Evolutionary conservation across 2,329 filamentous ascomycete species (phyloP).

Genomic region (Neonectria faginata): DNA sequence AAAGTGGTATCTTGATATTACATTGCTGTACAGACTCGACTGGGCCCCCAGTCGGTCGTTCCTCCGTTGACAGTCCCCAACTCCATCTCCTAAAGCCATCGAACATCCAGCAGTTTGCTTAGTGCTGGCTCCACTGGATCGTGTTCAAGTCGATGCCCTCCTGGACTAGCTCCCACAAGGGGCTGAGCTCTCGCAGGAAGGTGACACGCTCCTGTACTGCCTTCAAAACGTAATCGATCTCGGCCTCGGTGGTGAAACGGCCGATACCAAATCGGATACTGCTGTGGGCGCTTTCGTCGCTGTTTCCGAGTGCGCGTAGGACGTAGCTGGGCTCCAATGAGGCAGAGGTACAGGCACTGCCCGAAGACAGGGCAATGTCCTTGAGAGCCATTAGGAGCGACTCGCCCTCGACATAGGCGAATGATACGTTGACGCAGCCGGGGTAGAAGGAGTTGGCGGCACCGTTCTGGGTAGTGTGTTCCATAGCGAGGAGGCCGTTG

Average conservation of each 20-base stretch:
- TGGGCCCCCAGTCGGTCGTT: conserved; percentile 36
- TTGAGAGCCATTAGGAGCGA: conserved; percentile 98
- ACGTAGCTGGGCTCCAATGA: conserved; percentile 98
- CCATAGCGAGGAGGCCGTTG: conserved; percentile 85
- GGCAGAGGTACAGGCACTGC: conserved; percentile 96
- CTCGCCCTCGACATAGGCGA: conserved; percentile 98
- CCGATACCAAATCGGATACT: conserved; percentile 98
- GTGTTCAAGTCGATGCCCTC: conserved; percentile 95
- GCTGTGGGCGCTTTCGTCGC: conserved; percentile 96
- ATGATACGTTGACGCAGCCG: conserved; percentile 97
- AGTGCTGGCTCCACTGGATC: conserved; percentile 99
- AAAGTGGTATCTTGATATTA: conserved; percentile 51
- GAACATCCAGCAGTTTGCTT: conserved; percentile 44
- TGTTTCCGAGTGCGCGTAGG: conserved; percentile 91
- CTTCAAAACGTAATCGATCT: conserved; percentile 98
- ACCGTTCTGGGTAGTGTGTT: conserved; percentile 93
- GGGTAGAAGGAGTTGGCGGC: conserved; percentile 87
- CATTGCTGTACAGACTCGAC: conserved; percentile 50
- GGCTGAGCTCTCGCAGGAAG: conserved; percentile 94
- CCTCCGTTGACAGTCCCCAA: conserved; percentile 20
- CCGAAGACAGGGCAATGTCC: conserved; percentile 96
- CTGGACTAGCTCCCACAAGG: conserved; percentile 97
- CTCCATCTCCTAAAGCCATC: conserved; percentile 16
- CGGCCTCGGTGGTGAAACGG: conserved; percentile 91
- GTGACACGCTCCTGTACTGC: conserved; percentile 90